Base-by-base conservation (phyloP, 169 alveolate species). In the Plasmodium reichenowi region DNA sequence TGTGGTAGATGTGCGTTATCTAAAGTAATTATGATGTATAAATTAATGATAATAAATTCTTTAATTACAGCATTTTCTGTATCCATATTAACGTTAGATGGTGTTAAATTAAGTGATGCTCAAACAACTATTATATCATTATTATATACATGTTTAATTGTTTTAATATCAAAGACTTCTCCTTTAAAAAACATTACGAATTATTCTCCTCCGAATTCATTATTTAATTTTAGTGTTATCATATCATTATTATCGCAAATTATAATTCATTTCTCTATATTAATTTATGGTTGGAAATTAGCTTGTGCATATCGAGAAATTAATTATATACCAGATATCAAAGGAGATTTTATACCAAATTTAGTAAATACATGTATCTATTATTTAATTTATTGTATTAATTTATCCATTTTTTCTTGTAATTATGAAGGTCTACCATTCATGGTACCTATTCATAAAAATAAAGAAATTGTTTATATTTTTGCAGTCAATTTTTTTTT, bases 101-200 rank as follows among this genome's bases (percentile, higher is more conserved):
- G 99, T 1, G 99, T 98, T 2, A 98, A 98, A 93, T 96, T 98
- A 89, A 97, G 99, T 48, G 99, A 99, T 90, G 95, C 96, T n/a
- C 98, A 99, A 93, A 93, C 99, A 6, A 97, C 99, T 12, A 71
- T 94, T 22, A 96, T 95, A 59, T 92, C 96, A 29, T 89, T 95
- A 17, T 52, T 95, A 56, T 94, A 92, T 87, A 94, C 97, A 15
- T 38, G 80, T 29, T 78, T 95, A 68, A 88, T 93, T 15, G 88
- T 94, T 67, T 68, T 94, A 43, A 90, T 95, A 48, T 91, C 94
- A 26, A 93, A 93, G 63, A 66, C 96, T 22, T 66, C 92, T 63
- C 95, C 96, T 22, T 74, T 94, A 43, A 87, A 93, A 71, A 63
- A 26, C 43, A 59, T 88, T 24, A 70, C 89, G 15, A 89, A 74